A percentile compares a stretch with the other conserved stretches of the same genome.
Conservation (phyloP, 306 rosid species). For the Begonia fuchsioides region DNA sequence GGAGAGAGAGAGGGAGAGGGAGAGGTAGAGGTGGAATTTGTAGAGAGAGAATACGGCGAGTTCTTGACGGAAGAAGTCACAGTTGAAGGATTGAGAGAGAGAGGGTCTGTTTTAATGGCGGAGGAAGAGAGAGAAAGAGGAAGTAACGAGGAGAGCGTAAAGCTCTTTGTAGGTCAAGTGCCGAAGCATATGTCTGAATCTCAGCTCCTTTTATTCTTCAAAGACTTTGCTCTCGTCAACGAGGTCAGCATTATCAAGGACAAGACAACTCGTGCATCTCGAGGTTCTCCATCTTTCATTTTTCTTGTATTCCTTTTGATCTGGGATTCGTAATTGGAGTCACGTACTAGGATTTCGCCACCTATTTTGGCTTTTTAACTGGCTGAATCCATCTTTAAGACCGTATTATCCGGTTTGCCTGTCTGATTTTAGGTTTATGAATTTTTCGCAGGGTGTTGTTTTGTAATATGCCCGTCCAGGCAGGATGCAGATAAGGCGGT, state of each 20-base stretch:
- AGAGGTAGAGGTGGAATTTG: background rate
- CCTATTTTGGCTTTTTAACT: too few species aligned
- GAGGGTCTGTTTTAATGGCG: background rate
- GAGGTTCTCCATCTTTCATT: conserved; percentile 49
- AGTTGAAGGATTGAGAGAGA: background rate
- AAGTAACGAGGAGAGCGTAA: conserved; percentile 16
- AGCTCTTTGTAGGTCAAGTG: conserved; percentile 95
- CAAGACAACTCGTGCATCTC: conserved; percentile 79
- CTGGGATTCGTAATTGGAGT: background rate
- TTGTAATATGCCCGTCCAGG: conserved; percentile 80
- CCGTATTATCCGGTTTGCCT: too few species aligned
- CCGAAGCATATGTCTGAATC: conserved; percentile 90
- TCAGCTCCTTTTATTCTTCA: conserved; percentile 75
- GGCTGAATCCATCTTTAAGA: too few species aligned
- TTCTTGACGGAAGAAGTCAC: background rate
- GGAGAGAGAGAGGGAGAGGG: background rate
- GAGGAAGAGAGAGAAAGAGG: background rate
- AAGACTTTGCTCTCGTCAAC: conserved; percentile 77
- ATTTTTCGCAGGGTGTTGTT: conserved; percentile 59
- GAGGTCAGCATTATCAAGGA: conserved; percentile 98
- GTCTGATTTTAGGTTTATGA: background rate
- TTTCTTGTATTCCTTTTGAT: conserved; percentile 1
- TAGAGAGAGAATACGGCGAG: background rate
- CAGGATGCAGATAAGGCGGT: conserved; percentile 96
- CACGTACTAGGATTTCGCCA: background rate